Conservation (phyloP, 2,329 filamentous ascomycete species). For the Westerdykella ornata region DNA sequence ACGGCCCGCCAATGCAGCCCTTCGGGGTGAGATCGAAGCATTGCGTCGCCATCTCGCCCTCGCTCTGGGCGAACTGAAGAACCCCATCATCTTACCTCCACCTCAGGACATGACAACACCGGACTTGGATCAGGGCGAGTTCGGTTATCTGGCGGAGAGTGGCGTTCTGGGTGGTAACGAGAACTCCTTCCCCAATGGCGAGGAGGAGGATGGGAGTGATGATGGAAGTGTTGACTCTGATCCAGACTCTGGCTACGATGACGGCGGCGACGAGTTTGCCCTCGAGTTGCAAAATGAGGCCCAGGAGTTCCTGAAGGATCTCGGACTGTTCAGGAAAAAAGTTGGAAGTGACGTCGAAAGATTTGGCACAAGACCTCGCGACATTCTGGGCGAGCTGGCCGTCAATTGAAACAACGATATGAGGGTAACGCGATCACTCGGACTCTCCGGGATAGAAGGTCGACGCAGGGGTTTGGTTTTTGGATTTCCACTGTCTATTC, state of each 20-base stretch:
- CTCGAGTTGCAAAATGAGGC: constrained; percentile 74
- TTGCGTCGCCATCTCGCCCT: constrained; percentile 81
- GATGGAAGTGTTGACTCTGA: constrained; percentile 35
- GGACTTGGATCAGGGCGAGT: constrained; percentile 30
- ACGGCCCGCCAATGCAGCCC: constrained; percentile 52
- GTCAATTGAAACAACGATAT: constrained; percentile 5
- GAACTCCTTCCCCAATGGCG: constrained; percentile 19
- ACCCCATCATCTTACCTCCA: constrained; percentile 66
- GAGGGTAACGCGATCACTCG: too few species aligned
- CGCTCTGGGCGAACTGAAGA: constrained; percentile 77
- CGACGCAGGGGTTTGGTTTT: too few species aligned
- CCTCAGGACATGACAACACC: constrained; percentile 21
- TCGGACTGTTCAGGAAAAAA: constrained; percentile 76
- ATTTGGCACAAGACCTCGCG: constrained; percentile 40
- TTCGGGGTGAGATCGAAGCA: constrained; percentile 67
- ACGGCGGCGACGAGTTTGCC: constrained; percentile 52
- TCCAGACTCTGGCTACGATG: constrained; percentile 50
- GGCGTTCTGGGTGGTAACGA: constrained; percentile 20
- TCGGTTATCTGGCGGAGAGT: constrained; percentile 11
- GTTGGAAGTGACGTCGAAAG: constrained; percentile 72
- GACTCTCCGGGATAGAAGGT: too few species aligned
- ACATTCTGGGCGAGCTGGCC: constrained; percentile 18
- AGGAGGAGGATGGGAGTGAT: constrained; percentile 32
- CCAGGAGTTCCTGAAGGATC: constrained; percentile 72
- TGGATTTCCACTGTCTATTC: too few species aligned